Evolutionary conservation across 495 filamentous ascomycete species (phyloP).

Genomic region (Penicillium waksmanii): DNA sequence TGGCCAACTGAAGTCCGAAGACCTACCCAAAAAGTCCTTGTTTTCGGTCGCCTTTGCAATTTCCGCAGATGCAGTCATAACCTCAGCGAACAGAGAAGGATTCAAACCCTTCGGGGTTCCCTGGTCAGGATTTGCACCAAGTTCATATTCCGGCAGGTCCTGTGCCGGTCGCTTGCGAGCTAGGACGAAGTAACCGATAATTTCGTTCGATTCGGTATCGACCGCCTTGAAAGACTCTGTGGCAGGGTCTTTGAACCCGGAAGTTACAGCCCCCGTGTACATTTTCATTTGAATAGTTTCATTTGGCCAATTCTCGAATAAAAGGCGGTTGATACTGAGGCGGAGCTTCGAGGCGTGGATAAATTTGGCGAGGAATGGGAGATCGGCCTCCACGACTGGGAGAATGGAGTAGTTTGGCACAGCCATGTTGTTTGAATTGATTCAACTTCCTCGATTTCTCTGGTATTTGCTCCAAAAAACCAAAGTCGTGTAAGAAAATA

Average conservation of each 20-base stretch:
- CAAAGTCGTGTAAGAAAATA: neutral
- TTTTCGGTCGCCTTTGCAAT: constrained; percentile 13
- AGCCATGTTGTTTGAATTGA: constrained; percentile 12
- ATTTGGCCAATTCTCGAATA: constrained; percentile 36
- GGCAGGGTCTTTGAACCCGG: neutral
- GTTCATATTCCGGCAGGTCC: neutral
- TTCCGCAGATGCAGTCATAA: constrained; percentile 7
- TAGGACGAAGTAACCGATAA: constrained; percentile 27
- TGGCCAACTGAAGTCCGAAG: neutral
- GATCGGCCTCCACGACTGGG: constrained; percentile 20
- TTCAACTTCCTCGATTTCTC: neutral
- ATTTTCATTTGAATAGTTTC: constrained; percentile 18
- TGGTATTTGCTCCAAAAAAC: neutral
- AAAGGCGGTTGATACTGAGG: constrained; percentile 37
- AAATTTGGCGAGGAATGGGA: constrained; percentile 23
- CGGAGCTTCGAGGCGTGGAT: constrained; percentile 32
- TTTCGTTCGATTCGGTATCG: constrained; percentile 18
- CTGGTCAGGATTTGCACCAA: neutral
- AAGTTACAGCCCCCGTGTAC: constrained; percentile 21
- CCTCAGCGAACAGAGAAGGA: constrained; percentile 13
- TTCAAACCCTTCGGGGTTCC: constrained; percentile 20
- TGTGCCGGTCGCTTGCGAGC: constrained; percentile 3
- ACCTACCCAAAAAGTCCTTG: constrained; percentile 22
- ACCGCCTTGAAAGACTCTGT: constrained; percentile 19
- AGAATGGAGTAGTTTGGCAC: constrained; percentile 18